These are phyloP conservation scores for Rubia yunnanensis DNA, from an alignment of 257 asterid species.

Conservation along the genomic window DNA sequence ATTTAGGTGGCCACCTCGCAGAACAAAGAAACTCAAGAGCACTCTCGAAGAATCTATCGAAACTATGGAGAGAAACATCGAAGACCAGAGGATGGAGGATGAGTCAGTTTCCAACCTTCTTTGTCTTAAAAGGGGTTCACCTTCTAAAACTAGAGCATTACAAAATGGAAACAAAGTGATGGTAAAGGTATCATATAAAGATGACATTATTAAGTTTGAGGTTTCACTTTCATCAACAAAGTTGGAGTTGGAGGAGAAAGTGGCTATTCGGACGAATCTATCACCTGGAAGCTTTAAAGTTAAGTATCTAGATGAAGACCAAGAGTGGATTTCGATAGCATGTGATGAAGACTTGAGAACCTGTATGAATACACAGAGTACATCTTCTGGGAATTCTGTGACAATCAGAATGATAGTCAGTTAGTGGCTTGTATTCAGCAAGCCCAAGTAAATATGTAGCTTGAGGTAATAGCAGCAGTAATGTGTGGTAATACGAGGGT, in stretches of 20 bases:
- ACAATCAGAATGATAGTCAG: constrained; percentile 37
- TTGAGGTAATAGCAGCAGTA: no score
- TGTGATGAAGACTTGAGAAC: constrained; percentile 54
- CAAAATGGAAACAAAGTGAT: neutral
- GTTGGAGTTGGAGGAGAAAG: constrained; percentile 18
- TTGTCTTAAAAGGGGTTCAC: neutral
- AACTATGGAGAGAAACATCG: neutral
- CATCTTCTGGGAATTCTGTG: constrained; percentile 28
- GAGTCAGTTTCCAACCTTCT: neutral
- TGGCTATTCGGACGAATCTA: constrained; percentile 12
- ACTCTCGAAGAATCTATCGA: neutral
- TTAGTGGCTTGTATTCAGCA: no score
- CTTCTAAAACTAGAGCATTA: neutral
- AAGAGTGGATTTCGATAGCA: constrained; percentile 57
- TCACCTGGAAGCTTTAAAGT: constrained; percentile 26
- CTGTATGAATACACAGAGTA: constrained; percentile 40
- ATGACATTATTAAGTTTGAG: constrained; percentile 19
- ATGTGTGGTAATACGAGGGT: no score
- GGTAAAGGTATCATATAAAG: neutral
- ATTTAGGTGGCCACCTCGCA: neutral
- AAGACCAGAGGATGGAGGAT: neutral
- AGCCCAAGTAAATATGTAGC: no score
- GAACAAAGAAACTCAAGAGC: neutral
- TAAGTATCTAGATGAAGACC: constrained; percentile 56
- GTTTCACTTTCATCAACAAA: constrained; percentile 13